Evolutionary conservation across 305 asterid species (phyloP).

Genomic region (Fraxinus velutina): DNA sequence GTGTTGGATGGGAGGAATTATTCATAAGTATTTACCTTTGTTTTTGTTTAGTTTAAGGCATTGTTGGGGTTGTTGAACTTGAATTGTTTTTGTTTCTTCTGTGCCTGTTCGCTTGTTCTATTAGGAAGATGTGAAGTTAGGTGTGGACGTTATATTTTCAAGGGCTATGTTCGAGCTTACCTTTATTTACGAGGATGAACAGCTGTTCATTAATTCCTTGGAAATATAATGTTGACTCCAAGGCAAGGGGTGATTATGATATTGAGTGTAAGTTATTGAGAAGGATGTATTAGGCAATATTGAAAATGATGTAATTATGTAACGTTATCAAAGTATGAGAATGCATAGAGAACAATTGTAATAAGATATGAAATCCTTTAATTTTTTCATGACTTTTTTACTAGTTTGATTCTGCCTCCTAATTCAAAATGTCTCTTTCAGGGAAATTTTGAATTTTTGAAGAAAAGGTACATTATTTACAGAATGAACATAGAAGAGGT

Average conservation of each 20-base stretch:
- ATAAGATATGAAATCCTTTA: not conserved
- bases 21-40: not conserved
- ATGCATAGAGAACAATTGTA: not conserved
- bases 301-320: not conserved
- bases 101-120: not conserved
- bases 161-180: not conserved
- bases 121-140: not conserved
- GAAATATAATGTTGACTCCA: not conserved
- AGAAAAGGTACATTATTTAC: conserved; percentile 7
- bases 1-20: not conserved
- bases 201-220: not conserved
- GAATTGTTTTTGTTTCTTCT: not conserved
- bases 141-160: not conserved
- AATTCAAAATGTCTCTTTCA: not conserved
- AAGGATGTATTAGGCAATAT: not conserved
- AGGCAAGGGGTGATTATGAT: not conserved
- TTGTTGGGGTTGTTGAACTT: not conserved
- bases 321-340: not conserved
- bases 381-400: not conserved
- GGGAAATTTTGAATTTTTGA: not conserved
- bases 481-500: conserved; percentile 44
- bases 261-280: not conserved
- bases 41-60: not conserved
- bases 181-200: not conserved
- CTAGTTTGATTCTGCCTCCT: not conserved